phyloP scores from a whole-genome alignment of 345 rosid species.

The Gossypium sturtianum region DNA sequence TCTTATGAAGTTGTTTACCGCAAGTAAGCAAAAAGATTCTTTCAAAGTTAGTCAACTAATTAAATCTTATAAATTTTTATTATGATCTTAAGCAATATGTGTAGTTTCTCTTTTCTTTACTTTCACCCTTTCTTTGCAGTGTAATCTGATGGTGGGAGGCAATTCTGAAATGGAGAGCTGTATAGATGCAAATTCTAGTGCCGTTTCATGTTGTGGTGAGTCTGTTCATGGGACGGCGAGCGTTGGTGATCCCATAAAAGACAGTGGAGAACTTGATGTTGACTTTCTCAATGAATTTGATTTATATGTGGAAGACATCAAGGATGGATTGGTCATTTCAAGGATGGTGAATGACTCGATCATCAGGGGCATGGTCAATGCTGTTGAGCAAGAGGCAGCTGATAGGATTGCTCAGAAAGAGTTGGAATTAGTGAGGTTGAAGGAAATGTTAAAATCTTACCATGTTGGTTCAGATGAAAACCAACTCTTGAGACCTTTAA shows the following conservation, averaged over 20 bases:
- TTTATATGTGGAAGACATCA: constrained; percentile 53
- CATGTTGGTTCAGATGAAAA: constrained; percentile 25
- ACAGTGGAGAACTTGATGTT: constrained; percentile 40
- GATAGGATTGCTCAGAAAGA: constrained; percentile 63
- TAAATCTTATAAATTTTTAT: neutral
- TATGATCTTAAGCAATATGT: neutral
- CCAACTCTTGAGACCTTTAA: neutral
- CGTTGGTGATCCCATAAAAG: constrained; percentile 23
- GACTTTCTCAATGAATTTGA: constrained; percentile 55
- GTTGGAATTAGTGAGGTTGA: constrained; percentile 45
- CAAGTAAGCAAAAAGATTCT: neutral
- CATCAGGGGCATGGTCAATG: constrained; percentile 63
- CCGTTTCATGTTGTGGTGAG: constrained; percentile 13
- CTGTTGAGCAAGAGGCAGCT: constrained; percentile 59
- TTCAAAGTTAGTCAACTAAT: neutral
- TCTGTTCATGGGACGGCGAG: constrained; percentile 5
- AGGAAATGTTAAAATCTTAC: constrained; percentile 33
- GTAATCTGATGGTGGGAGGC: constrained; percentile 6
- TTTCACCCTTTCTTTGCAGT: neutral
- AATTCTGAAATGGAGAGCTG: constrained; percentile 24
- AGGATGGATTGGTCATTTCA: constrained; percentile 49
- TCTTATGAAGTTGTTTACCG: neutral
- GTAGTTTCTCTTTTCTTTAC: neutral
- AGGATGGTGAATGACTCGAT: constrained; percentile 78
- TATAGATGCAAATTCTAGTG: constrained; percentile 23